A percentile compares a stretch with the other conserved stretches of the same genome.
Conservation (phyloP, 2,329 filamentous ascomycete genomes). For the Truncatella angustata region DNA sequence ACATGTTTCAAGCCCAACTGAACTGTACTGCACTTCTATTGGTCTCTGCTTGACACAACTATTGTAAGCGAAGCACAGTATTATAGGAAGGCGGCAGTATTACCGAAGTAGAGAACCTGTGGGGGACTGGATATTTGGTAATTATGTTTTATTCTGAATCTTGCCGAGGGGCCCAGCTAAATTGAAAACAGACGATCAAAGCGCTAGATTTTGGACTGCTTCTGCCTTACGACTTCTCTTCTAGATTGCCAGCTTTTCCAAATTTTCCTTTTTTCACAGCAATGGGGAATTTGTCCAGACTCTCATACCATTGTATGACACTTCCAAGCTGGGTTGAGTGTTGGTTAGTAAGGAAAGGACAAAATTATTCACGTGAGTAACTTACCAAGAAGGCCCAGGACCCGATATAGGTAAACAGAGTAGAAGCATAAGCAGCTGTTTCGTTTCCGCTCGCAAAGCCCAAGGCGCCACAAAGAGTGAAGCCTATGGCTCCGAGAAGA, state of each 20-base stretch:
- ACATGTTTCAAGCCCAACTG: too few species aligned
- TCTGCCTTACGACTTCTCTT: background rate
- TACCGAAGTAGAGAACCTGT: too few species aligned
- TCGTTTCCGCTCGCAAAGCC: conserved; percentile 44
- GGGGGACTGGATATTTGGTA: too few species aligned
- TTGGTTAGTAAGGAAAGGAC: background rate
- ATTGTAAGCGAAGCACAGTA: too few species aligned
- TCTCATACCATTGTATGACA: conserved; percentile 47
- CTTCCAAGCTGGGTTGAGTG: conserved; percentile 36
- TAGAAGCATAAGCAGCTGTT: conserved; percentile 41
- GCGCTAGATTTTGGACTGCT: too few species aligned
- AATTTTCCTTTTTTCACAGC: background rate
- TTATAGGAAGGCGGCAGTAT: too few species aligned
- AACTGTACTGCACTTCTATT: too few species aligned
- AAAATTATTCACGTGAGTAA: background rate
- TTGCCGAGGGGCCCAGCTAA: too few species aligned
- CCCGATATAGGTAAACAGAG: conserved; percentile 48
- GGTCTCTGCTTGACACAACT: too few species aligned
- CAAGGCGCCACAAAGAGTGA: conserved; percentile 59
- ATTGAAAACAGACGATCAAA: too few species aligned
- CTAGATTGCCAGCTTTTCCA: background rate
- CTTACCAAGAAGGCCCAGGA: conserved; percentile 47
- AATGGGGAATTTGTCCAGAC: conserved; percentile 44
- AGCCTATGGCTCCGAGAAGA: conserved; percentile 60
- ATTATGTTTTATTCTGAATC: too few species aligned